Evolutionary conservation across 106 monocot species (phyloP), one percentile per base, ranked within the genome.

Genomic region (Apostasia shenzhenica): DNA sequence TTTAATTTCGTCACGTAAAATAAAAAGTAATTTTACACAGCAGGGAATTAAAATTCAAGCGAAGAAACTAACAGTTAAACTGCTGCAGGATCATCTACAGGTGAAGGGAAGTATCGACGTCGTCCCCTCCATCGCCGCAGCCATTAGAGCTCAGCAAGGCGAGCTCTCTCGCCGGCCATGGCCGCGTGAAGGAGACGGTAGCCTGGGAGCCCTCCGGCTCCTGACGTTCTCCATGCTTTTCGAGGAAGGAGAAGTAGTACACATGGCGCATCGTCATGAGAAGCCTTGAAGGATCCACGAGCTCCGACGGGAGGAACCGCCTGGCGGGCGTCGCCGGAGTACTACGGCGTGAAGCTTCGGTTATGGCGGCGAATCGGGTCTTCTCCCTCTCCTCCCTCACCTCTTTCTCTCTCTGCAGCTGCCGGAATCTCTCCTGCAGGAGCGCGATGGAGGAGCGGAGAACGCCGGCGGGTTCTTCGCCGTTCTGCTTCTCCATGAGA

Each of bases 101-200:
- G 78, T 89, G 89, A 80, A 93, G 93, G 14, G 89, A 81, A 43
- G 89, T 93, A 67, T 93, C 89, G 4, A 93, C 83, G 6, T 83
- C 83, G 2, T 48, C 26, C 3, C n/a, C 66, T 39, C 1, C 63
- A 2, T 61, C 41, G 37, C 62, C 57, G 14, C 41, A 12, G 48
- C 68, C n/a, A 57, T 8, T 8, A 14, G 8, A 14, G n/a, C 3
- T 57, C 57, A 13, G 4, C 8, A 57, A 46, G 38, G 26, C 56
- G 46, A 26, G 26, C 26, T 26, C 26, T 26, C 13, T 51, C 41
- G 40, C 41, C 6, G 59, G 59, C 14, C 69, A 55, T 9, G 43
- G 48, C 67, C 63, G 70, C 8, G 57, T 59, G 37, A 72, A 57
- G 8, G 71, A 63, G 38, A 77, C 69, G 1, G 75, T 51, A 1